A percentile compares a stretch with the other conserved stretches of the same genome.
Conservation (phyloP, 2,329 filamentous ascomycete genomes). For the Ceratocystis colombiana region DNA sequence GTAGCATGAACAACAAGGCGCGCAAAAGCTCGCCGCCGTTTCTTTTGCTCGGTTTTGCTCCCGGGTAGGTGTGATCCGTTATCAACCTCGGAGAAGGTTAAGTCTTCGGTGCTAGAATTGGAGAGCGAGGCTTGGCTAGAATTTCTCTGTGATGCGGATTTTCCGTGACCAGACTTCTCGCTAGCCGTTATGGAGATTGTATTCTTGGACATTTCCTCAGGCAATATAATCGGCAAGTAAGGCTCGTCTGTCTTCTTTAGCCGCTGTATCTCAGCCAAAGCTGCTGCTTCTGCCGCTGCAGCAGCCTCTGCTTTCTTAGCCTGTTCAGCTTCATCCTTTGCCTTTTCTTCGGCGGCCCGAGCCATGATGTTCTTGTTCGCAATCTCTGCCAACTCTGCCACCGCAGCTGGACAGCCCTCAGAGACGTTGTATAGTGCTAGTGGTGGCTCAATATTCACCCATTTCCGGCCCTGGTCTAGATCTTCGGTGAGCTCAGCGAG, state of each 20-base stretch:
- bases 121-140: neutral
- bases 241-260: conserved; percentile 32
- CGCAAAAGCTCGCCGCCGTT: conserved; percentile 10
- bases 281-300: neutral
- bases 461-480: neutral
- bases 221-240: conserved; percentile 33
- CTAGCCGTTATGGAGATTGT: neutral
- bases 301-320: conserved; percentile 28
- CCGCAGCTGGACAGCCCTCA: conserved; percentile 11
- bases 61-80: neutral
- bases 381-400: conserved; percentile 17
- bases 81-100: neutral
- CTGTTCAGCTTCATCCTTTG: conserved; percentile 27
- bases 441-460: conserved; percentile 17
- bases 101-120: neutral
- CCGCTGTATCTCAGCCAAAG: conserved; percentile 26
- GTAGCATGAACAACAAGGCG: neutral
- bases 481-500: conserved; percentile 17
- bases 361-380: conserved; percentile 19
- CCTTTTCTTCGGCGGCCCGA: conserved; percentile 14
- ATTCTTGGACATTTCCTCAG: conserved; percentile 12
- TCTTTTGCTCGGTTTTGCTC: conserved; percentile 8
- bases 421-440: conserved; percentile 5
- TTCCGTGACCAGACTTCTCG: neutral
- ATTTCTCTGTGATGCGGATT: neutral